Conservation (phyloP, 352 stramenopile species). For the Phytophthora sansomeana region DNA sequence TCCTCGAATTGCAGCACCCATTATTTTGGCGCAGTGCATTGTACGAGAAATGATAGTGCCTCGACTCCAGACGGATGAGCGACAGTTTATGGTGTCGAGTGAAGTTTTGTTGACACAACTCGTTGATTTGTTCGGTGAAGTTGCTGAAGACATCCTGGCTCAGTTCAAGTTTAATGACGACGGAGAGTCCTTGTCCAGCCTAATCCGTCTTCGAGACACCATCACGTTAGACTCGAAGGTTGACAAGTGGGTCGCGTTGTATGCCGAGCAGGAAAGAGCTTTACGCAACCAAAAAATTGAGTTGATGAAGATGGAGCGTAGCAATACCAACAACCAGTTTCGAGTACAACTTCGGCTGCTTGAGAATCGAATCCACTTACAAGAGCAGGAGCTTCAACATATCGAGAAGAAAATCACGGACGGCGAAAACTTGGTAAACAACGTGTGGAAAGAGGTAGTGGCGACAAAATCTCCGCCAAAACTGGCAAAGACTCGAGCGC, state of each 20-base stretch:
- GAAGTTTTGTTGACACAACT: constrained; percentile 58
- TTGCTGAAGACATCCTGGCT: constrained; percentile 77
- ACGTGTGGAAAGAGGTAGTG: constrained; percentile 68
- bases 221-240: constrained; percentile 72
- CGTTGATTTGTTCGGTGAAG: constrained; percentile 57
- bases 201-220: constrained; percentile 77
- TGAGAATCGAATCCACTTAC: constrained; percentile 61
- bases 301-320: constrained; percentile 64
- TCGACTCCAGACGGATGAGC: constrained; percentile 14
- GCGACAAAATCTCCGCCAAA: constrained; percentile 26
- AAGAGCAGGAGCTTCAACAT: constrained; percentile 71
- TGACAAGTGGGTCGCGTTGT: constrained; percentile 43
- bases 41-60: constrained; percentile 30
- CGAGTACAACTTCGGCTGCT: constrained; percentile 65
- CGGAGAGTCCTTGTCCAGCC: constrained; percentile 68
- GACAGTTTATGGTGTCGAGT: constrained; percentile 35
- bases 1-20: constrained; percentile 22
- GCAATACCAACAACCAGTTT: constrained; percentile 55
- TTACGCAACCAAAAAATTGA: constrained; percentile 73
- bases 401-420: constrained; percentile 60
- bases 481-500: background rate
- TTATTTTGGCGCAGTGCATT: constrained; percentile 53
- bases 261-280: constrained; percentile 57
- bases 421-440: constrained; percentile 58
- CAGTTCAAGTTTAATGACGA: constrained; percentile 89